A percentile compares a stretch with the other conserved stretches of the same genome.
phyloP scores from a whole-genome alignment of 2,329 filamentous ascomycete genomes.

The Metarhizium guizhouense region DNA sequence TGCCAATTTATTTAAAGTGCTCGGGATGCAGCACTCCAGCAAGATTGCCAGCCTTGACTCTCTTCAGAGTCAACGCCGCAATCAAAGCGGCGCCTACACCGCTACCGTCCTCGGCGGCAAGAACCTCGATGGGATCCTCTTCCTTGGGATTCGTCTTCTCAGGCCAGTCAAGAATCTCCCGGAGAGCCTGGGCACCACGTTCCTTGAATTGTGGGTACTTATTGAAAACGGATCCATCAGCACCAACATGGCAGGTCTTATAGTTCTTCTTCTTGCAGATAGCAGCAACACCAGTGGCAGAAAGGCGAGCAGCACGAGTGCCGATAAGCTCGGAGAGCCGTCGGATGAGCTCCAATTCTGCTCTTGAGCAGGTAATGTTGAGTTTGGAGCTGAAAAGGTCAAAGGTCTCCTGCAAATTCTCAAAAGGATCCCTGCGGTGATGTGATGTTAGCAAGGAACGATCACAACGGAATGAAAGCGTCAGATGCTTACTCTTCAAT shows the following conservation, averaged over 20 bases:
- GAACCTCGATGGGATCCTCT: conserved; percentile 78
- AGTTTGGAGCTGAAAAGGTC: conserved; percentile 76
- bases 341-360: conserved; percentile 83
- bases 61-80: conserved; percentile 61
- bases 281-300: conserved; percentile 87
- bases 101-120: conserved; percentile 88
- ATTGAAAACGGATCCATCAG: conserved; percentile 96
- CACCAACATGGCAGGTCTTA: conserved; percentile 82
- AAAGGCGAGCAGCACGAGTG: conserved; percentile 85
- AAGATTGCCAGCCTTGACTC: conserved; percentile 53
- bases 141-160: conserved; percentile 57
- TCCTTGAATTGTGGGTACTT: conserved; percentile 98
- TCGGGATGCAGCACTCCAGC: conserved; percentile 57
- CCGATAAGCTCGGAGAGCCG: conserved; percentile 89
- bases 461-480: background rate
- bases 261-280: conserved; percentile 96
- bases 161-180: conserved; percentile 94
- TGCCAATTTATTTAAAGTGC: conserved; percentile 36
- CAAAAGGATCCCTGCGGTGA: conserved; percentile 68
- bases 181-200: conserved; percentile 77
- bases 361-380: conserved; percentile 56
- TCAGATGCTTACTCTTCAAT: conserved; percentile 68
- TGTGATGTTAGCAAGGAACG: background rate
- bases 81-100: conserved; percentile 97
- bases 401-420: conserved; percentile 84